Base-by-base conservation (phyloP, 2,329 filamentous ascomycete species). In the Colletotrichum lindemuthianum region DNA sequence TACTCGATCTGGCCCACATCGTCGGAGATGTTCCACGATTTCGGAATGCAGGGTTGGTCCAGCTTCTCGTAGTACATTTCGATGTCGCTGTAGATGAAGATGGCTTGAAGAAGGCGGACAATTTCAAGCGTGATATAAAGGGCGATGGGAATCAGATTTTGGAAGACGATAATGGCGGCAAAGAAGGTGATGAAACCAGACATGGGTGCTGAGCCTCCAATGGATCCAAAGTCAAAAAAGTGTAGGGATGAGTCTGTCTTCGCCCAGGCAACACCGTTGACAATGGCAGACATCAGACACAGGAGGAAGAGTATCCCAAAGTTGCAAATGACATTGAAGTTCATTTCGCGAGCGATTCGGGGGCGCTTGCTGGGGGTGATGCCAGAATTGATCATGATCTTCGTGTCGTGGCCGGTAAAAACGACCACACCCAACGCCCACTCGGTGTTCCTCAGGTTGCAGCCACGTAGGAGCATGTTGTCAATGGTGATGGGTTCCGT, bases 351-450 rank as follows among this genome's bases (percentile, higher is more conserved):
- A 57, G 94, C 92, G 71, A 99, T 94, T 70, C 92, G 89, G 41
- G 96, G 88, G 67, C 95, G 91, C 82, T 99, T 99, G 75, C 89
- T 97, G 11, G 96, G 96, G 2, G 96, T 99, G 67, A 95, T 90
- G 65, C 96, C 96, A 34, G 96, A 92, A 75, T 99, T 99, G 81
- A 97, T 91, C 96, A 99, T 99, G 76, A 97, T 98, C 81, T 98
- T 99, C 39, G 95, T 97, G 76, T 99, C 95, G 73, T 94, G 89
- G 39, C 96, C 96, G 12, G 96, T 98, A 78, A 97, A 99, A 15
- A 97, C 83, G 53, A 98, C 95, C 3, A 99, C 86, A 57, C 94
- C 96, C 6, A 99, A 85, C 58, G 93, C 86, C 96, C 96, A 99
- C 73, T 98, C 94, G 0, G 96, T 99, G 76, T 98, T 99, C 69